Base-by-base conservation (phyloP, 805 yeast species). In the Wickerhamomyces sydowiorum region DNA sequence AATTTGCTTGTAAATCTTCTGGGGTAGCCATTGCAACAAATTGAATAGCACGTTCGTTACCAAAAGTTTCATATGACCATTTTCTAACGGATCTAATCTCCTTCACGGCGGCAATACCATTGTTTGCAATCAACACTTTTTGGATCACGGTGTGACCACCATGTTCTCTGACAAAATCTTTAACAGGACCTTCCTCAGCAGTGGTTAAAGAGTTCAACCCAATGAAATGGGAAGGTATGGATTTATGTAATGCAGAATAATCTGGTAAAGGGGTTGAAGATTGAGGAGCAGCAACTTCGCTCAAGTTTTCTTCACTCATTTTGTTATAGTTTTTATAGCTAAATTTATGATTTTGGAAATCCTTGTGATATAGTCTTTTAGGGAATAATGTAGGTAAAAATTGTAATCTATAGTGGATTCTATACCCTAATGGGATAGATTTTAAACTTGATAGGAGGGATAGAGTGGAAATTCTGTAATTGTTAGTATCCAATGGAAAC, bases 31-130 rank as follows among this genome's bases (percentile, higher is more conserved):
- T 93, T 33, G 86, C 98, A 28, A 91, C 93, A 61, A 93, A 95
- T 55, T 86, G 87, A 51, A 93, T 86, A 43, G 95, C 88, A 60
- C 86, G 78, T 65, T 93, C 98, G 60, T 95, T 82, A 49, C 96
- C 96, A 69, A 93, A 93, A n/a, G 97, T 89, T 65, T 93, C 98
- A 66, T 93, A 93, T 21, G 99, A 90, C 99, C 99, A 93, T 73
- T 91, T 93, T 68, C 99, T 80, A 35, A 93, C 90, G 9, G 96
- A 87, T 57, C 99, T 78, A 63, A 93, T 95, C 70, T 93, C 98
- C 65, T 93, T 93, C 45, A 93, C 99, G 37, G 99, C 99, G 17
- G 96, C 99, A 64, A 93, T 95, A 78, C 99, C 99, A 62, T 93
- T 93, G 67, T 95, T 95, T 45, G 99, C 98, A 58, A 93, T 93